Evolutionary conservation across 805 yeast genomes (phyloP), one percentile per base, ranked within the genome.

Genomic region (Millerozyma miso): DNA sequence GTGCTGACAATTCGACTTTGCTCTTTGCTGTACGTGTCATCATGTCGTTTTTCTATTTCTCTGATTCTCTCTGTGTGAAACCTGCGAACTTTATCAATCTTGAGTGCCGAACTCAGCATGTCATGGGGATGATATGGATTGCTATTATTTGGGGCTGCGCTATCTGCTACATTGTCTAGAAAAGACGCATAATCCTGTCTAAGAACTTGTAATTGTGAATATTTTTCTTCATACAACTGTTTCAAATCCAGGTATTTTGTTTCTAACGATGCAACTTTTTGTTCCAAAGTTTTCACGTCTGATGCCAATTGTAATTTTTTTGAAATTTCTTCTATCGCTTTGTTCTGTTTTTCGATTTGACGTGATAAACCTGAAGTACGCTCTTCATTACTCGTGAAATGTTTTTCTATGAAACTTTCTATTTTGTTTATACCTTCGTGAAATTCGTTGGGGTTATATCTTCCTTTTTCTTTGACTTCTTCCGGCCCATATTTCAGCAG

Each of bases 1-100:
- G 65, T 55, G 45, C 68, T 63, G 8, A 56, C 56, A 1, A 62
- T 50, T 43, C 69, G 52, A 39, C 61, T 63, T n/a, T n/a, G n/a
- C 31, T 19, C 36, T 8, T 31, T 29, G 19, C 17, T 37, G 35
- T 37, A 35, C 4, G 44, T 37, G 12, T 33, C 4, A 6, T 39
- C 42, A n/a, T 23, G 16, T n/a, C 26, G 37, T n/a, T 41, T 33
- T 38, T 41, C 44, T 1, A 55, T 47, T 20, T 42, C 56, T 33
- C 33, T 43, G 53, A 54, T 49, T 33, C 45, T 52, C 13, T 47
- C 42, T 3, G 52, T 35, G 41, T 60, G 65, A 33, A 62, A 46
- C 29, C 52, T 54, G n/a, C 54, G 58, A 8, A 59, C 50, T 26
- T 55, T 57, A 14, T 48, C 35, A 4, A 56, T 35, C 15, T 37